Evolutionary conservation across 2,329 filamentous ascomycete species (phyloP).

Genomic region (Penicillium sp.): DNA sequence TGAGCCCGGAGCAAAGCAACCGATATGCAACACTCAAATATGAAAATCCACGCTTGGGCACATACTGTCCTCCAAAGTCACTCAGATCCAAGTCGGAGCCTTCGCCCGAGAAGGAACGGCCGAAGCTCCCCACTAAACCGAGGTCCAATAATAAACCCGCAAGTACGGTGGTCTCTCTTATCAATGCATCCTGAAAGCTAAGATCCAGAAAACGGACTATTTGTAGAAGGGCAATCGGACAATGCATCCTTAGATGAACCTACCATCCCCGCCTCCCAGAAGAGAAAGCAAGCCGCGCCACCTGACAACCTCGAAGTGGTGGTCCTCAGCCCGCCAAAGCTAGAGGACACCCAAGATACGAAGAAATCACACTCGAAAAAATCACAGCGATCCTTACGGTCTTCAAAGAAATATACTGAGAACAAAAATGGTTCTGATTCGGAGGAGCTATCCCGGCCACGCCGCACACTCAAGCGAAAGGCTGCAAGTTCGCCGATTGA

Average conservation of each 20-base stretch:
- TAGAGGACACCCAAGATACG: neutral
- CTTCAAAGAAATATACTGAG: neutral
- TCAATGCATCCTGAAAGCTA: neutral
- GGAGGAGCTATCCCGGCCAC: conserved; percentile 20
- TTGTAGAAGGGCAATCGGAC: neutral
- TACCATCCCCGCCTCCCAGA: conserved; percentile 4
- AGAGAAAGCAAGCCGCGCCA: conserved; percentile 7
- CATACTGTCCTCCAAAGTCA: conserved; percentile 8
- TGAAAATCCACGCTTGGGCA: conserved; percentile 26
- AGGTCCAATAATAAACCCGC: neutral
- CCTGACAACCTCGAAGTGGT: neutral
- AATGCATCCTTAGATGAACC: conserved; percentile 15
- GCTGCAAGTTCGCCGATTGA: conserved; percentile 25
- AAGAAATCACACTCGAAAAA: neutral
- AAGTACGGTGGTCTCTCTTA: neutral
- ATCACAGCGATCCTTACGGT: neutral
- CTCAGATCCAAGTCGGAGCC: conserved; percentile 1
- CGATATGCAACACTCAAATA: conserved; percentile 37
- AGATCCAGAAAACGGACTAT: neutral
- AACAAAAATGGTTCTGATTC: conserved; percentile 5
- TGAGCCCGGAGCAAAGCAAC: conserved; percentile 22
- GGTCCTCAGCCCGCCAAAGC: neutral
- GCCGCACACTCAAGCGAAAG: conserved; percentile 31
- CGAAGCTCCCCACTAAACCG: neutral
- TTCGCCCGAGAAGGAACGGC: neutral